Conservation (phyloP, 768 basidiomycete genomes). For the Suillus brevipes region DNA sequence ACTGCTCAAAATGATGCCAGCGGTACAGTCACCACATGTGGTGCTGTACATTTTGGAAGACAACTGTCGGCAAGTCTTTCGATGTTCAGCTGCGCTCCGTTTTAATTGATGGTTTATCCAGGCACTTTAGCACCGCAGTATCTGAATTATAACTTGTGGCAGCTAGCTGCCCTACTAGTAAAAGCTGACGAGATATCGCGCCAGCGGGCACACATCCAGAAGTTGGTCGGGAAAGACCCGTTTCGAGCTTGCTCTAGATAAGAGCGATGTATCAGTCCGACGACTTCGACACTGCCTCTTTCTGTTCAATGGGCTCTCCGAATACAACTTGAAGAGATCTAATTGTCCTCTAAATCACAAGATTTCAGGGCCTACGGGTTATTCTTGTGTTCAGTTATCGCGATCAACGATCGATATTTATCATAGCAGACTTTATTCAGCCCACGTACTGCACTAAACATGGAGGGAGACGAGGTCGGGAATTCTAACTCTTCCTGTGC, state of each 20-base stretch:
- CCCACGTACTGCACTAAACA: neutral
- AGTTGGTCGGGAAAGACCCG: neutral
- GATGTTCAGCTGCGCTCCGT: neutral
- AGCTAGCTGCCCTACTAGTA: neutral
- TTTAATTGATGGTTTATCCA: neutral
- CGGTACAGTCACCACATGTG: neutral
- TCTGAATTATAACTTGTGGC: neutral
- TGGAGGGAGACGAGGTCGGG: neutral
- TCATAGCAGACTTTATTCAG: neutral
- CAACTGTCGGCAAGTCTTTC: neutral
- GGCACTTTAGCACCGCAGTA: neutral
- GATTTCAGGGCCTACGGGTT: neutral
- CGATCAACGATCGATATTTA: neutral
- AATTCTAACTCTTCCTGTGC: neutral
- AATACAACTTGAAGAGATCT: neutral
- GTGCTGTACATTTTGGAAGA: neutral
- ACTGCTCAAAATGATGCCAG: neutral
- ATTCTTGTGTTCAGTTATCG: neutral
- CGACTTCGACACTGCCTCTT: neutral
- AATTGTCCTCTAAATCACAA: neutral
- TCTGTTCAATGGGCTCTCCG: neutral
- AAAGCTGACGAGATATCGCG: neutral
- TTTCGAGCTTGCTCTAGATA: neutral
- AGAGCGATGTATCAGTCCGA: neutral
- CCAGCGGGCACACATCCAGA: too few relatives aligned